Evolutionary conservation across 345 rosid genomes (phyloP), one percentile per base, ranked within the genome.

Genomic region (Brassica nigra): DNA sequence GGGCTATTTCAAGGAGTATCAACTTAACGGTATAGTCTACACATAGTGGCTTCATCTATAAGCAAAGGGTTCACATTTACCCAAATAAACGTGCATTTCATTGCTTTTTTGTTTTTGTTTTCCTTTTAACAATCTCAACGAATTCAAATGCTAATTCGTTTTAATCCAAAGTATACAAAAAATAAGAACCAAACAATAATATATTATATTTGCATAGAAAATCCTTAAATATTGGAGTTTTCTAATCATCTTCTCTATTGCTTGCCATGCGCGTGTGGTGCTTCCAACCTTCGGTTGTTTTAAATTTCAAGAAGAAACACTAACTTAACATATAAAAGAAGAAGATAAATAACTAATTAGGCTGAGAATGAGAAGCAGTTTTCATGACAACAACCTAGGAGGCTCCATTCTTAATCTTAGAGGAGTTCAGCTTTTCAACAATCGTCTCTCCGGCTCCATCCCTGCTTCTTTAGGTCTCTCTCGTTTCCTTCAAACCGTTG

Each of bases 361-460:
- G 27, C 27, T 23, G 27, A 23, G 27, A 23, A 1, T 23, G 27
- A 23, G 27, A 23, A 23, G 27, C 27, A 93, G 97, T 81, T 83
- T 95, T 18, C 99, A 93, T 74, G 92, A 95, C 82, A 95, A 95
- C 79, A 76, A 77, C 44, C 86, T 93, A 12, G 82, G 80, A 10
- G 99, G 99, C 5, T 63, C 86, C 3, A 89, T 95, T 30, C 90
- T 87, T 16, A 76, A 88, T 78, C 97, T 95, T 10, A 84, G 98
- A 83, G 99, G 96, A 0, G 85, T 95, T 74, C 93, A 91, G 79
- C 90, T 95, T 36, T 95, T 95, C 83, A 95, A 95, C 71, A 95
- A 95, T 76, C 89, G 85, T 69, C 88, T 95, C 79, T 78, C 92
- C 6, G 99, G 97, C 69, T 89, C 92, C 0, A 85, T 92, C 61